Base-by-base conservation (phyloP, 192 early-diverging fungal species). In the Jimgerdemannia lactiflua region DNA sequence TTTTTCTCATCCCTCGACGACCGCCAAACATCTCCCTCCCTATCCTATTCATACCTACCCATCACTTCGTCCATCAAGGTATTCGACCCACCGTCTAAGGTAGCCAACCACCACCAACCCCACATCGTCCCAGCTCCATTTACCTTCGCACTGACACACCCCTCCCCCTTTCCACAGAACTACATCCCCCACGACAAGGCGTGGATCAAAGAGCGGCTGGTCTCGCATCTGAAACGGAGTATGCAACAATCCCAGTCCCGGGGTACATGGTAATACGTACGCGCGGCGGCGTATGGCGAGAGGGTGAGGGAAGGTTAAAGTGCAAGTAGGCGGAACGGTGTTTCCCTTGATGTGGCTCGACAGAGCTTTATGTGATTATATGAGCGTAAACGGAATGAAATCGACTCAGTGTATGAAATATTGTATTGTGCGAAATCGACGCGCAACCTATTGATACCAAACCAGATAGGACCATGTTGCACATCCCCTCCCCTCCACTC, bases 381-480 rank as follows among this genome's bases (percentile, higher is more conserved):
- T 64, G 64, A n/a, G 11, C 64, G n/a, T 64, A 19, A 65, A 19
- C 19, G 19, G 14, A 65, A 65, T 69, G 74, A 29, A 29, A 29
- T 29, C 29, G 29, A 29, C 29, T 29, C 29, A 29, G 29, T 73
- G 67, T 78, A 42, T 40, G 66, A 73, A 29, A 78, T 78, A 49
- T 73, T 73, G 64, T 71, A 73, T 39, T 68, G 71, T 42, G 71
- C 65, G 4, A 78, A 19, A 19, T 74, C 70, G 11, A 43, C 39
- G 3, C 71, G 67, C 14, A 78, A 41, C n/a, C 77, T 72, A 69
- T 78, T 78, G 29, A 78, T 78, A 44, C 74, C 73, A 74, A 69
- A 73, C 77, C 77, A 78, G 72, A 78, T 78, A 17, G 72, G 39
- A 17, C 71, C 41, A 11, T 29, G 42, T 29, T 4, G 71, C 72